Base-by-base conservation (phyloP, 306 rosid species). In the Argentina anserina region DNA sequence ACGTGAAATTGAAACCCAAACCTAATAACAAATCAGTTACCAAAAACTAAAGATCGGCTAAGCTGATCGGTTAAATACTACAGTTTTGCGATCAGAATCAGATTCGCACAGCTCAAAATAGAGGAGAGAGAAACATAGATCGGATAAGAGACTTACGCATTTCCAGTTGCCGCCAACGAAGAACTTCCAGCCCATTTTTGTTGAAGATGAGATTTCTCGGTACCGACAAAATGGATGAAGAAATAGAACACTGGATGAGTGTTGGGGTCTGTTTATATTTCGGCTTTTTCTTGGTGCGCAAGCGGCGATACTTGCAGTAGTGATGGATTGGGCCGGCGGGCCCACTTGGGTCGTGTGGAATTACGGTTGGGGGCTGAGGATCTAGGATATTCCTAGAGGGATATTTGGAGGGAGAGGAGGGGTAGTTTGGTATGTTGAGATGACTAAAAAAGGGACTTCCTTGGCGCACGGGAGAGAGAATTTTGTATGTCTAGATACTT, bases 131-230 rank as follows among this genome's bases (percentile, higher is more conserved):
- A 0, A 9, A 3, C 9, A 49, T 17, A 71, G 25, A 63, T 21
- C 10, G 13, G 40, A 76, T 62, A 55, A 28, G 70, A 77, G 3
- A 75, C 85, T 75, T 67, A 84, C 88, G 85, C 88, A 84, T 84
- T 84, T 84, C 88, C 88, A 84, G 83, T 84, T 84, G 36, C 88
- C 88, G 67, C 88, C 88, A 42, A 84, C 85, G 76, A 84, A 84
- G 75, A 84, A 84, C 45, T 81, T 81, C 79, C 88, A 71, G 41
- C 71, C 81, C 88, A 84, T 84, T 21, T 75, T 71, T 7, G 12
- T 31, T 0, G 15, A 8, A 15, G 67, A 33, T 18, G 7, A 9
- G 12, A 34, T 50, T 70, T 55, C 65, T 80, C 59, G 84, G 33
- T 26, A 52, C 2, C 56, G 25, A 34, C 78, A 62, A 67, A 39